Percentiles rank a stretch among this genome's conserved stretches.
Evolutionary conservation across 108 stramenopile genomes (phyloP).

Genomic region (Aurantiochytrium sp.): DNA sequence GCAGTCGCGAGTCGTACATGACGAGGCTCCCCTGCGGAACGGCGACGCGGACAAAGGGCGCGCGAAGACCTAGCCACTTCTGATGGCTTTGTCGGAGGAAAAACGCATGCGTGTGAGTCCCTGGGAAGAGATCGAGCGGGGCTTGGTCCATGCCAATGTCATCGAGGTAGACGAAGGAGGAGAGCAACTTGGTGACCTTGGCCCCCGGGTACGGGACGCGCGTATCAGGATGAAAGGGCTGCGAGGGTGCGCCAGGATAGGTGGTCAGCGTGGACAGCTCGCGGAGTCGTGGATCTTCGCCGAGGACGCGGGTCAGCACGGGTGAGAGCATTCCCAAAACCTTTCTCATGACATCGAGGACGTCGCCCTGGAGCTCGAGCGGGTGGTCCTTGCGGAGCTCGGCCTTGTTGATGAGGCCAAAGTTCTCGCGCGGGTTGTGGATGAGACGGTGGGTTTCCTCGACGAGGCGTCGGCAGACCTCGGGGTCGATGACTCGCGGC

Average conservation of each 20-base stretch:
- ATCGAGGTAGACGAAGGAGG: slow-evolving; percentile 1
- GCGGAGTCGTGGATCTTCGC: neutral
- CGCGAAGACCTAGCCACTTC: neutral
- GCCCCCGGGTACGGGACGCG: neutral
- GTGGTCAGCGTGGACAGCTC: slow-evolving; percentile 21
- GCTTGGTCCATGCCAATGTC: slow-evolving; percentile 14
- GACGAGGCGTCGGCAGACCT: neutral
- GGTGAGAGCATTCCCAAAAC: neutral
- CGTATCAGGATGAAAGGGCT: neutral
- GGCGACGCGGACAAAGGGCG: neutral
- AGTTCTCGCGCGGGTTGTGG: neutral
- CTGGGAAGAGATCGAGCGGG: slow-evolving; percentile 1
- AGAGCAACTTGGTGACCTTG: neutral
- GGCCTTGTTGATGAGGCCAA: neutral
- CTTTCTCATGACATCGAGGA: neutral
- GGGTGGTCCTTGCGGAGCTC: neutral
- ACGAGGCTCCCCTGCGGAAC: neutral
- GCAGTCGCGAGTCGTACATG: slow-evolving; percentile 19
- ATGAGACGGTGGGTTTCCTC: neutral
- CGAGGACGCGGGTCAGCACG: neutral
- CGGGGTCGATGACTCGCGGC: neutral
- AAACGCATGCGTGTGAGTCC: neutral
- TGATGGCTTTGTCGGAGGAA: neutral
- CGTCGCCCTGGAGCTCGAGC: neutral
- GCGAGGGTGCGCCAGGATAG: neutral